These are phyloP conservation scores for Orychophragmus violaceus DNA, from an alignment of 345 rosid genomes.

Conservation along the genomic window DNA sequence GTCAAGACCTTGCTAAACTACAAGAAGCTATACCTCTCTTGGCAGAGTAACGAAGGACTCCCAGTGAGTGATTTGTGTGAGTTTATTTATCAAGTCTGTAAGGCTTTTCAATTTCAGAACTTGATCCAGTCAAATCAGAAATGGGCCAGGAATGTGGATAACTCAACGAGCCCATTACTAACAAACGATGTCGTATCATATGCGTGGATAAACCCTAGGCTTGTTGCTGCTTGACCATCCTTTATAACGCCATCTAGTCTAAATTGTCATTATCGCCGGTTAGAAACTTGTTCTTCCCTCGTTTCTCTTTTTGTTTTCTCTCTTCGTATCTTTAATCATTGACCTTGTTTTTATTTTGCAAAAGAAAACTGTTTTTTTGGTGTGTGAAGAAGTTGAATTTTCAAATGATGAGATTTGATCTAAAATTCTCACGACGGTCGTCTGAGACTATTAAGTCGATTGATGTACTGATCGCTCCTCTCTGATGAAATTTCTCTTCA, in stretches of 20 bases:
- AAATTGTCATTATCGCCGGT: not conserved
- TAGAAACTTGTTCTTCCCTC: not conserved
- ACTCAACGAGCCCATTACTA: not conserved
- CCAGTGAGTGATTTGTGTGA: too few relatives aligned
- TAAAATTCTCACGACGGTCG: slow-evolving; percentile 37
- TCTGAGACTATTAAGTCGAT: slow-evolving; percentile 21
- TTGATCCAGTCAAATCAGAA: not conserved
- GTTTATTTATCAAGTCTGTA: too few relatives aligned
- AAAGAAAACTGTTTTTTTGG: not conserved
- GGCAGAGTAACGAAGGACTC: too few relatives aligned
- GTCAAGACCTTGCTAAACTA: not conserved
- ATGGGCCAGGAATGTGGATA: not conserved
- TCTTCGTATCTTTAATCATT: not conserved
- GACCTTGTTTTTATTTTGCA: not conserved
- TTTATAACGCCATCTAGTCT: not conserved
- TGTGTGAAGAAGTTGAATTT: not conserved
- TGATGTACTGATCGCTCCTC: slow-evolving; percentile 31
- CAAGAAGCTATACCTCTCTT: too few relatives aligned
- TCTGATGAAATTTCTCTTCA: slow-evolving; percentile 26
- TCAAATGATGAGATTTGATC: slow-evolving; percentile 34
- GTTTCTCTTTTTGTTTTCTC: not conserved
- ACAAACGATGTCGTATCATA: not conserved
- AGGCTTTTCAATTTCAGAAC: too few relatives aligned
- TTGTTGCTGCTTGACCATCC: not conserved
- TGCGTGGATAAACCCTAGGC: slow-evolving; percentile 4